Evolutionary conservation across 208 protist species (phyloP), one percentile per base, ranked within the genome.

Genomic region (Acanthamoeba sp.): DNA sequence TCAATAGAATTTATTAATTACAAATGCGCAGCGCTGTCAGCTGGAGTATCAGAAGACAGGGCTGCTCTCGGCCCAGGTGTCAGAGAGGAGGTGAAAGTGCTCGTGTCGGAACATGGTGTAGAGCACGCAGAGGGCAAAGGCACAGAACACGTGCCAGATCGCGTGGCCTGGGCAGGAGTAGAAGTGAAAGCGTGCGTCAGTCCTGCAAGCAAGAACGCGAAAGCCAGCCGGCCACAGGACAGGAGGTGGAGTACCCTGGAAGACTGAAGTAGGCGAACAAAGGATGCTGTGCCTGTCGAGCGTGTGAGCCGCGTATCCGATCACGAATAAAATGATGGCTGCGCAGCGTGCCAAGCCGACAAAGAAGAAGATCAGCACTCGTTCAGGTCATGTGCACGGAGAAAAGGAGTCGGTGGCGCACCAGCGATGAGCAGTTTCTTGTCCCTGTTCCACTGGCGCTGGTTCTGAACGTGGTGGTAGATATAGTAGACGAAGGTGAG

Each of bases 81-180:
- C 76, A n/a, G 76, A 38, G 48, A 85, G 76, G 32, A 57, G 5
- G 76, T 85, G 76, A n/a, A 85, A 85, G 76, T 85, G 76, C 76
- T 85, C 76, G 42, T 85, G 76, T n/a, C 76, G 55, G 76, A 85
- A 85, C 76, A 85, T 85, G 45, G 76, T 85, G 45, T 85, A 85
- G 76, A 85, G 76, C 42, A 85, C 76, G 32, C 76, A 50, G 12
- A 85, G 76, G 42, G 76, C 76, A 0, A 85, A n/a, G 45, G 76
- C 76, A 85, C 76, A 85, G 76, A 85, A 57, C 10, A 85, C 76
- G 45, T 85, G 76, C 76, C 76, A 85, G 76, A 85, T 85, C 42
- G 76, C 76, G 38, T 85, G 76, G 24, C 76, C 76, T 85, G 42
- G n/a, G n/a, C n/a, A n/a, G n/a, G 0, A 38, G 73, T 2, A 29